Conservation (phyloP, 805 yeast genomes). For the Sungouiozyma intestinalis region DNA sequence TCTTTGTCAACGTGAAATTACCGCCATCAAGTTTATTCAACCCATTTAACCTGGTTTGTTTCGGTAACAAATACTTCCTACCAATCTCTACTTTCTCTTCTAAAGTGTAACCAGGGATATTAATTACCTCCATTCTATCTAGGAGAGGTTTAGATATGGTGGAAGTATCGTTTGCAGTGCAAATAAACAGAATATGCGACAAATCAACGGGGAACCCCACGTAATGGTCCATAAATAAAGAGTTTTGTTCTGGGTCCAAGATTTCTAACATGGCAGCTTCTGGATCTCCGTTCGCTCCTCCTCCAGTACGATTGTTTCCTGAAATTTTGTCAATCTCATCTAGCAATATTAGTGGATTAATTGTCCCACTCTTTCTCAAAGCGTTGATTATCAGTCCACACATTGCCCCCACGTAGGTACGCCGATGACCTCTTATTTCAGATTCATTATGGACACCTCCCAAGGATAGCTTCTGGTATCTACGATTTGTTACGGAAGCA, state of each 20-base stretch:
- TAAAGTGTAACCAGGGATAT: constrained; percentile 86
- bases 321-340: constrained; percentile 93
- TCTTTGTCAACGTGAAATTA: constrained; percentile 44
- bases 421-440: constrained; percentile 94
- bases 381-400: constrained; percentile 93
- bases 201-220: constrained; percentile 90
- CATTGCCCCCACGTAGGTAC: constrained; percentile 94
- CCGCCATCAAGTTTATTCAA: constrained; percentile 57
- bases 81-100: constrained; percentile 91
- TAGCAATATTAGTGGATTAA: constrained; percentile 88
- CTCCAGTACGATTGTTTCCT: constrained; percentile 17
- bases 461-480: constrained; percentile 88
- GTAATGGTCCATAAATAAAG: constrained; percentile 81
- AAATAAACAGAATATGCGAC: constrained; percentile 85
- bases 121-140: constrained; percentile 97
- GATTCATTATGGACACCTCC: constrained; percentile 96
- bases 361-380: constrained; percentile 77
- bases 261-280: constrained; percentile 90
- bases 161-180: constrained; percentile 86
- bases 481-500: constrained; percentile 79
- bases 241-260: constrained; percentile 93
- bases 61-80: constrained; percentile 73
- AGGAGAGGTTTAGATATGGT: constrained; percentile 87
- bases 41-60: constrained; percentile 73
- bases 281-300: constrained; percentile 68